Evolutionary conservation across 169 alveolate species (phyloP), one percentile per base, ranked within the genome.

Genomic region (Babesia divergens): DNA sequence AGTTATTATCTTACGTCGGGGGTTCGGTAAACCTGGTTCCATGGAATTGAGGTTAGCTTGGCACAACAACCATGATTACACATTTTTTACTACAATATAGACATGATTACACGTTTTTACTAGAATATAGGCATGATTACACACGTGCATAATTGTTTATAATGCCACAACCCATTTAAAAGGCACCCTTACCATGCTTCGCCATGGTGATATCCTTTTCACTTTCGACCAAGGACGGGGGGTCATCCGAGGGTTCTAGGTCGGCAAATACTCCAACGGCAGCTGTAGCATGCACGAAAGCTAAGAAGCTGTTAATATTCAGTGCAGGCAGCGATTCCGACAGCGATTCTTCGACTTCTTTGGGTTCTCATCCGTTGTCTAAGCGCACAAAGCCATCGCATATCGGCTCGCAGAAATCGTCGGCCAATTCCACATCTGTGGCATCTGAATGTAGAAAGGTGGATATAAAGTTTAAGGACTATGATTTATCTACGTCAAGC

Each of bases 271-370:
- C 32, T 4, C 29, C 24, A 7, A 16, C 31, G n/a, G 60, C 46
- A 24, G 58, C 56, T 5, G 1, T 35, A 28, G 4, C 1, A 6
- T 0, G 6, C 28, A 22, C 40, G 20, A n/a, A 3, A 43, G 38
- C 4, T 16, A 28, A n/a, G 31, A 35, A 31, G 16, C 42, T 34
- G n/a, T 43, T 60, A 8, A 49, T 62, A 3, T 62, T 62, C 51
- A 49, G 59, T 32, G 49, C 46, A 9, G 72, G 31, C 35, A 62
- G 72, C 53, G 72, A 62, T 35, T 43, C 56, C 20, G 72, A 62
- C 50, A 22, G 49, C 35, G 31, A 44, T 62, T n/a, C 44, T 8
- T 44, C 72, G 8, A 59, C 24, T 14, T 42, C 72, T 3, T 13
- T 28, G 59, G 72, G 72, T 28, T 11, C 46, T 6, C 72, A 62